Base-by-base conservation (phyloP, 331 rosid species). In the Pyrus hybrid region DNA sequence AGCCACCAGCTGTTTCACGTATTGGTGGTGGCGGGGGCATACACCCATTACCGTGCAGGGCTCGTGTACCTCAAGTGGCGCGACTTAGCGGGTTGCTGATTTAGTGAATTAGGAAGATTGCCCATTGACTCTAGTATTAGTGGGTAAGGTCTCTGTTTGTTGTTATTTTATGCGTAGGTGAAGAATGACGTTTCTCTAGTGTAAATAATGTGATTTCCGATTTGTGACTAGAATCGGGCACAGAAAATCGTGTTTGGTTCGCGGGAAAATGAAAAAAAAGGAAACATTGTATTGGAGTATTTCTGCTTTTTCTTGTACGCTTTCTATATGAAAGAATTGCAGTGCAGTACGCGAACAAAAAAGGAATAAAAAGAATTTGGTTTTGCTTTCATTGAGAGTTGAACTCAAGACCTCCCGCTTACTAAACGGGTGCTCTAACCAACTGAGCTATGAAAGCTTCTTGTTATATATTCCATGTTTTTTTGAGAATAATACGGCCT, bases 21-120 rank as follows among this genome's bases (percentile, higher is more conserved):
- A 47, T 73, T 94, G 68, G 99, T 94, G 7, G 90, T 94, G 12
- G 99, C 97, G 13, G 99, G 99, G 21, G 99, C 99, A 1, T 90
- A 90, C 68, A 87, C 89, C 58, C 99, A 94, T 75, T 94, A 94
- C 61, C 96, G 57, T 7, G 96, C 97, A 4, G 97, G 99, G 57
- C 89, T 94, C 14, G 86, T 94, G 67, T 92, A 94, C 81, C 96
- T 94, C 77, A 83, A 88, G 74, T 92, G 99, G 99, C 90, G 99
- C 0, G 99, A 94, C 71, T 83, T 86, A 37, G 86, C 78, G 54
- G 99, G 99, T 61, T 94, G 97, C 81, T 88, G 89, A 84, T 68
- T 74, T 68, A 2, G 57, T 68, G 26, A 67, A 70, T 80, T 71
- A 57, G 70, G 68, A 30, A 33, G 58, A 72, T 33, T 76, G 12